phyloP scores from a whole-genome alignment of 1,139 yeast genomes.

The Candida labiduridarum region DNA sequence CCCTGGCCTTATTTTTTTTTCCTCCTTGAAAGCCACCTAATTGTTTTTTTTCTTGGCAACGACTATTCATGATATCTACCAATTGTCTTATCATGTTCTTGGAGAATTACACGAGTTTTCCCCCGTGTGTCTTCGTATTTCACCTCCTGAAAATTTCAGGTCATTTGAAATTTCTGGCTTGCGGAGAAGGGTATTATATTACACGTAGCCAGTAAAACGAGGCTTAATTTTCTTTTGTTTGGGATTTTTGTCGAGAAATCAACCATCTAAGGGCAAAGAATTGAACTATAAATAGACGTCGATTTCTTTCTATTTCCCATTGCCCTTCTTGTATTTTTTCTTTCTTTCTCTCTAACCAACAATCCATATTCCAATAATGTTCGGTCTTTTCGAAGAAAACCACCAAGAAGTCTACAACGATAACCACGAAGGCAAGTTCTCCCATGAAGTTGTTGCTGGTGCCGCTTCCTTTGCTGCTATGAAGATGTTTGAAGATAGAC shows the following conservation, averaged over 20 bases:
- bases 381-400: constrained; percentile 15
- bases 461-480: constrained; percentile 38
- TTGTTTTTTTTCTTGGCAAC: too few species aligned
- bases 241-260: background rate
- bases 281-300: constrained; percentile 5
- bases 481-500: constrained; percentile 34
- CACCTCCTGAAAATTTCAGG: too few species aligned
- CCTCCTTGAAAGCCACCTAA: too few species aligned
- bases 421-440: constrained; percentile 20
- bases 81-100: too few species aligned
- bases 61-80: too few species aligned
- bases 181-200: background rate
- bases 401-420: background rate
- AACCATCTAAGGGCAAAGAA: background rate
- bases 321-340: background rate
- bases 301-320: background rate
- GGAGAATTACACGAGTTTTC: too few species aligned
- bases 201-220: background rate
- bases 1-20: too few species aligned
- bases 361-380: constrained; percentile 15
- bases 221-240: background rate
- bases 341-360: background rate
- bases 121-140: too few species aligned
- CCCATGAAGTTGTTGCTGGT: constrained; percentile 37
- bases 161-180: too few species aligned